phyloP scores from a whole-genome alignment of 139 green algal genomes.

The Volvox africanus region DNA sequence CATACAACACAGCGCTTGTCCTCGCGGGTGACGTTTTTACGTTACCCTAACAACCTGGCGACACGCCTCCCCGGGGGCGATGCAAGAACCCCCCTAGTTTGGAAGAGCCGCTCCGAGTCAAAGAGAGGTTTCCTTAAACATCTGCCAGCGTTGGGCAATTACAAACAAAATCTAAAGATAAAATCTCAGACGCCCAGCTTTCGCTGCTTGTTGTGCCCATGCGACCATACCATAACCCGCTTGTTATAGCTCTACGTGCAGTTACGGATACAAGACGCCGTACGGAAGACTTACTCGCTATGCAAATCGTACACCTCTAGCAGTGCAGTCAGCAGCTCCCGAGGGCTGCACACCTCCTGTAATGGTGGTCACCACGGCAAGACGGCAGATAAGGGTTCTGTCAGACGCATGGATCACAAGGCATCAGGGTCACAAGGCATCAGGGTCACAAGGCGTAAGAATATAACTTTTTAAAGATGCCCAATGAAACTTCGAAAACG shows the following conservation, averaged over 20 bases:
- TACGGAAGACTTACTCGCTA: background rate
- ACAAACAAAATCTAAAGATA: too few relatives aligned
- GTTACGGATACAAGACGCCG: background rate
- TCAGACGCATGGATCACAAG: background rate
- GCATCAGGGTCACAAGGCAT: background rate
- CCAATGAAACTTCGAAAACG: background rate
- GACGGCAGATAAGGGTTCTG: background rate
- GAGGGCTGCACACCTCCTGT: background rate
- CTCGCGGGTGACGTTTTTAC: too few relatives aligned
- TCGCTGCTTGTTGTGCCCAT: background rate
- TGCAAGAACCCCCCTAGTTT: background rate
- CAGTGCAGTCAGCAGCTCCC: slow-evolving; percentile 31
- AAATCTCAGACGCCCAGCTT: background rate
- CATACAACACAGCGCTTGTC: too few relatives aligned
- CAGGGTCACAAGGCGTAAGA: background rate
- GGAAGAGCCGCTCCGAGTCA: background rate
- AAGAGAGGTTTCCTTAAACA: too few relatives aligned
- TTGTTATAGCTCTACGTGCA: background rate
- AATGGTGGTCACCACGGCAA: background rate
- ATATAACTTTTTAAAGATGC: background rate
- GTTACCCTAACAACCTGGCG: too few relatives aligned
- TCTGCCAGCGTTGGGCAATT: too few relatives aligned
- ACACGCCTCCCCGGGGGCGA: background rate
- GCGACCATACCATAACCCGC: background rate
- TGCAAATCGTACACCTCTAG: slow-evolving; percentile 8